Percentiles rank a stretch among this genome's conserved stretches.
These are phyloP conservation scores for Penicillium taxi DNA, from an alignment of 495 filamentous ascomycete species.

Conservation along the genomic window DNA sequence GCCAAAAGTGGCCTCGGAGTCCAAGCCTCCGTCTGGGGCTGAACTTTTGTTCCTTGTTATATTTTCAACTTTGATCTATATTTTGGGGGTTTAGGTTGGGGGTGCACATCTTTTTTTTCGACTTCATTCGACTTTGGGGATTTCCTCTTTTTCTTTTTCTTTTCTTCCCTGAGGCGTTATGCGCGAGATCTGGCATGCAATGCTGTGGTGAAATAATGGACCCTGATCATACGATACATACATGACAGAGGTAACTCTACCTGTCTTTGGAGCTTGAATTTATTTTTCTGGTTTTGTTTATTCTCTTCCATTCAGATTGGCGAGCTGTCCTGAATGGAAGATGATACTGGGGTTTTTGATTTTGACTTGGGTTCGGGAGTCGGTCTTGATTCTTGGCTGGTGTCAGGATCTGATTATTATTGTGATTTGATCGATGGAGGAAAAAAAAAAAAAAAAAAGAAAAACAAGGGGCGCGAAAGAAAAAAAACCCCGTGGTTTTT, in stretches of 20 bases:
- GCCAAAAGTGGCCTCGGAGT: slow-evolving; percentile 61
- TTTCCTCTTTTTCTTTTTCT: slow-evolving; percentile 1
- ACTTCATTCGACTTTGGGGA: slow-evolving; percentile 12
- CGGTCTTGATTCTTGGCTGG: no score
- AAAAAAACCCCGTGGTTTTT: no score
- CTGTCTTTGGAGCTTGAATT: slow-evolving; percentile 1
- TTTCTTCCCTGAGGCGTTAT: slow-evolving; percentile 11
- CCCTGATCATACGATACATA: slow-evolving; percentile 12
- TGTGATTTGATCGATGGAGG: no score
- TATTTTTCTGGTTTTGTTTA: not conserved
- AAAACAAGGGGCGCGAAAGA: no score
- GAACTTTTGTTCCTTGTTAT: not conserved
- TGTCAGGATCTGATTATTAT: no score
- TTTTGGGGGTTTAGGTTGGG: not conserved
- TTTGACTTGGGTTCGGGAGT: slow-evolving; percentile 11
- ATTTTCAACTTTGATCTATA: not conserved
- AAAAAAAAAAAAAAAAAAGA: no score
- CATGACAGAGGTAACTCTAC: slow-evolving; percentile 4
- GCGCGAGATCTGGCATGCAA: slow-evolving; percentile 10
- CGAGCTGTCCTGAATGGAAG: not conserved
- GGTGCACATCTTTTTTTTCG: slow-evolving; percentile 1
- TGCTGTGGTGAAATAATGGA: slow-evolving; percentile 6
- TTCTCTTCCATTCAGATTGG: not conserved
- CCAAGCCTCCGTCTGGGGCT: slow-evolving; percentile 74
- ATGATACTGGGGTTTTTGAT: not conserved